A percentile compares a stretch with the other conserved stretches of the same genome.
Evolutionary conservation across 345 rosid species (phyloP).

Genomic region (Triadica sebifera): DNA sequence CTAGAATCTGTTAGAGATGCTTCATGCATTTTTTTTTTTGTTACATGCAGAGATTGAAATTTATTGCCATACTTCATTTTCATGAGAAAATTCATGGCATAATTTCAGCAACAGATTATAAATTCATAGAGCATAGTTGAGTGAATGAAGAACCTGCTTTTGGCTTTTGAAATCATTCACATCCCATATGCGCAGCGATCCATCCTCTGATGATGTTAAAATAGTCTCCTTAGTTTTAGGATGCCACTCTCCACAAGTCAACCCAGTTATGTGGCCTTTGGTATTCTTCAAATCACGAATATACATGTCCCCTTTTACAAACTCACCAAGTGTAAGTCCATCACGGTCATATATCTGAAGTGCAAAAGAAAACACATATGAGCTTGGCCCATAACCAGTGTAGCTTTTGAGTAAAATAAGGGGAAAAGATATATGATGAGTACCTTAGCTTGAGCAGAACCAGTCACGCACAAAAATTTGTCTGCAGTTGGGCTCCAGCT

Average conservation of each 20-base stretch:
- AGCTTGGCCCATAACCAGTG: slow-evolving; percentile 4
- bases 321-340: slow-evolving; percentile 93
- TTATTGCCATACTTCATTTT: not conserved
- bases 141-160: slow-evolving; percentile 56
- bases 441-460: slow-evolving; percentile 99
- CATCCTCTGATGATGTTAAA: slow-evolving; percentile 95
- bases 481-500: slow-evolving; percentile 98
- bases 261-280: slow-evolving; percentile 87
- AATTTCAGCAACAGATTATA: slow-evolving; percentile 3
- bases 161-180: slow-evolving; percentile 93
- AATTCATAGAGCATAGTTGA: not conserved
- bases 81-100: slow-evolving; percentile 2
- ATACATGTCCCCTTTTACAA: slow-evolving; percentile 97
- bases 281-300: slow-evolving; percentile 96
- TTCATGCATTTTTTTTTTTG: not conserved
- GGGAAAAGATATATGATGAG: not conserved
- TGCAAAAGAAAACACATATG: slow-evolving; percentile 8
- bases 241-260: slow-evolving; percentile 98
- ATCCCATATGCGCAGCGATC: slow-evolving; percentile 96
- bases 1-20: not conserved
- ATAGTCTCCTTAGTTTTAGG: slow-evolving; percentile 79
- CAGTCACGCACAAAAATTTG: slow-evolving; percentile 80
- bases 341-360: slow-evolving; percentile 91
- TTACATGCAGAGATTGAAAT: not conserved
- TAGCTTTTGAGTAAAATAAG: slow-evolving; percentile 1